Evolutionary conservation across 169 alveolate genomes (phyloP), one percentile per base, ranked within the genome.

Genomic region (Plasmodium vivax): DNA sequence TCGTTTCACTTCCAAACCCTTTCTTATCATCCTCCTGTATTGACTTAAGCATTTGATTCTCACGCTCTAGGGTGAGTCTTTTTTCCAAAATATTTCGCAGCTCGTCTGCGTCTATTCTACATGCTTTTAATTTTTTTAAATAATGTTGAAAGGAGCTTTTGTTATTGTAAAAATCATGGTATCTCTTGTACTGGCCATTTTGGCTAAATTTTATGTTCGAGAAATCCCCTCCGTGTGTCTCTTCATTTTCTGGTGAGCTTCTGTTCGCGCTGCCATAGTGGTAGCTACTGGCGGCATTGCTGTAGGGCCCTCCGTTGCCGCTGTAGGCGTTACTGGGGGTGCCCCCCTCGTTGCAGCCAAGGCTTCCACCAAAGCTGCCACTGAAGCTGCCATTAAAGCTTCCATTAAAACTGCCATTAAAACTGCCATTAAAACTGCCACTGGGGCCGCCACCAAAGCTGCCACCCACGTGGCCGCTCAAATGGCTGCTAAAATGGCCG

Each of bases 101-200:
- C 2, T 71, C 93, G 45, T 84, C 93, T 14, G 93, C 83, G 56
- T 84, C 93, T 73, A 84, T 72, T 84, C 84, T 45, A 84, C 93
- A 71, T 43, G 93, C 77, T 73, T 84, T 84, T 84, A 84, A 84
- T 84, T 84, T 84, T 71, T 84, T 84, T 75, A 84, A 43, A 45
- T 84, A 84, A 41, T 84, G 93, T 16, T 84, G 93, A 72, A 84
- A 38, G 47, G 93, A 84, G 56, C 73, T 84, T 73, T 84, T 84
- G 27, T 84, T 84, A 84, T 84, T 84, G 32, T 84, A 84, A 84
- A 84, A 68, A 36, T 84, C 93, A 38, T 84, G 84, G 23, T 32
- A 43, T 72, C 93, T 84, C 45, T 84, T 84, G 77, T 84, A 83
- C 38, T 71, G 93, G 10, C 62, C 84, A 73, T 73, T 84, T 84